These are phyloP conservation scores for Mesembryanthemum crystallinum DNA, from an alignment of 148 eudicot genomes.

Conservation along the genomic window DNA sequence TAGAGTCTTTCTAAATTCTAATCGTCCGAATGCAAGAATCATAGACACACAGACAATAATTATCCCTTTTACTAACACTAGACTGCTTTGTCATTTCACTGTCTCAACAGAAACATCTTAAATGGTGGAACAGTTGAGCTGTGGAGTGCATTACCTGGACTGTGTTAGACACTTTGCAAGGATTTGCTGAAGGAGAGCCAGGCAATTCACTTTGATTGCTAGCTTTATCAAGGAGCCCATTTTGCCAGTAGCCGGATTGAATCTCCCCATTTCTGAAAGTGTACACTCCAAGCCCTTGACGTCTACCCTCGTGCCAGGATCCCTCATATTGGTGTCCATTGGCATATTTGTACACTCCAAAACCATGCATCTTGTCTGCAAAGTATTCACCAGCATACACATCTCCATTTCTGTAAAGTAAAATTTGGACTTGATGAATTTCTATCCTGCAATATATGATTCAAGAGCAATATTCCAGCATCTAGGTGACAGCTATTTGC, in stretches of 20 bases:
- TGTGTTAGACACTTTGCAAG: slow-evolving; percentile 20
- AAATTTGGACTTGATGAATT: not conserved
- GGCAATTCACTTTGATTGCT: slow-evolving; percentile 12
- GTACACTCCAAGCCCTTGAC: slow-evolving; percentile 39
- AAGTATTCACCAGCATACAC: slow-evolving; percentile 42
- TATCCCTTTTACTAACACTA: no score
- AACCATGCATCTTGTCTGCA: slow-evolving; percentile 44
- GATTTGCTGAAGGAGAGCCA: slow-evolving; percentile 9
- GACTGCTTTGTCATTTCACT: no score
- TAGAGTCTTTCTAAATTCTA: no score
- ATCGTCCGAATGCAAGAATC: no score
- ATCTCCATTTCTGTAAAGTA: slow-evolving; percentile 36
- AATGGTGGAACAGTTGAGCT: no score
- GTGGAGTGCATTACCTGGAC: slow-evolving; percentile 23
- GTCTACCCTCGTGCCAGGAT: slow-evolving; percentile 42
- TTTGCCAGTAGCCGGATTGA: slow-evolving; percentile 40
- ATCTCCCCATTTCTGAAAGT: slow-evolving; percentile 32
- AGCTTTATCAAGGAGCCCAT: slow-evolving; percentile 27
- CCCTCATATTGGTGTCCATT: slow-evolving; percentile 45
- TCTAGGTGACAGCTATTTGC: not conserved
- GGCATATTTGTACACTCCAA: slow-evolving; percentile 37
- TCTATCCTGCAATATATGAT: not conserved
- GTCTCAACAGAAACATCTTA: no score
- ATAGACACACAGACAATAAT: no score
- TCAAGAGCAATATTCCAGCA: not conserved